phyloP scores from a whole-genome alignment of 768 basidiomycete species.

The Galerina sulciceps region DNA sequence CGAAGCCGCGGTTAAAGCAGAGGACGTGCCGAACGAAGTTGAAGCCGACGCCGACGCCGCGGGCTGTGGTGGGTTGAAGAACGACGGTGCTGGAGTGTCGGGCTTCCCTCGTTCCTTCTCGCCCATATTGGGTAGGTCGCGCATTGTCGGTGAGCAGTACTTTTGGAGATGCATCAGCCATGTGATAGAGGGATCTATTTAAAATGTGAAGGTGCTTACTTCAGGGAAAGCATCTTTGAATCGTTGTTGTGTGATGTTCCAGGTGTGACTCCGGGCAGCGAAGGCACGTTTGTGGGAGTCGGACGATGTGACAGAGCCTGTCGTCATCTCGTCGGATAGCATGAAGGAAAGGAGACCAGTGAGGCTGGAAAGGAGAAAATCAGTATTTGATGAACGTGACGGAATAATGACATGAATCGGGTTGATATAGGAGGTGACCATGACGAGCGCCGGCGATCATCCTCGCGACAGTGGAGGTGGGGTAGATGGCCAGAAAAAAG shows the following conservation, averaged over 20 bases:
- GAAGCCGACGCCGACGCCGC: slow-evolving; percentile 11
- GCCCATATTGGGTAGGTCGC: slow-evolving; percentile 93
- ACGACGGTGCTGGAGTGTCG: slow-evolving; percentile 23
- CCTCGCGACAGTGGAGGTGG: neutral
- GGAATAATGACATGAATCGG: slow-evolving; percentile 5
- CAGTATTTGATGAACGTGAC: neutral
- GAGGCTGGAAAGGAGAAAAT: slow-evolving; percentile 53
- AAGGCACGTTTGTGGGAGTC: slow-evolving; percentile 79
- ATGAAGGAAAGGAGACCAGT: slow-evolving; percentile 95
- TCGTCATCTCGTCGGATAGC: slow-evolving; percentile 96
- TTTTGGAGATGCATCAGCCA: slow-evolving; percentile 32
- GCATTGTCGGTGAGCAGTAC: slow-evolving; percentile 70
- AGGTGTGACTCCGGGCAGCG: slow-evolving; percentile 80
- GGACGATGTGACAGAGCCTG: slow-evolving; percentile 84
- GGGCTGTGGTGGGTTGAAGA: slow-evolving; percentile 18
- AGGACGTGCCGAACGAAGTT: neutral
- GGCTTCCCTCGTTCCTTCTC: slow-evolving; percentile 69
- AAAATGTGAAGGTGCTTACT: slow-evolving; percentile 46
- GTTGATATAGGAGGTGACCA: neutral
- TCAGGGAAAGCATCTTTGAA: slow-evolving; percentile 91
- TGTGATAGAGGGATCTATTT: neutral
- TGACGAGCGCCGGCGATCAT: neutral
- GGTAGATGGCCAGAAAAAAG: neutral
- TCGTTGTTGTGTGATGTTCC: slow-evolving; percentile 79
- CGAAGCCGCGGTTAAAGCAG: neutral